These are phyloP conservation scores for Fusarium cicatricum DNA, from an alignment of 2,329 filamentous ascomycete genomes.

Conservation along the genomic window DNA sequence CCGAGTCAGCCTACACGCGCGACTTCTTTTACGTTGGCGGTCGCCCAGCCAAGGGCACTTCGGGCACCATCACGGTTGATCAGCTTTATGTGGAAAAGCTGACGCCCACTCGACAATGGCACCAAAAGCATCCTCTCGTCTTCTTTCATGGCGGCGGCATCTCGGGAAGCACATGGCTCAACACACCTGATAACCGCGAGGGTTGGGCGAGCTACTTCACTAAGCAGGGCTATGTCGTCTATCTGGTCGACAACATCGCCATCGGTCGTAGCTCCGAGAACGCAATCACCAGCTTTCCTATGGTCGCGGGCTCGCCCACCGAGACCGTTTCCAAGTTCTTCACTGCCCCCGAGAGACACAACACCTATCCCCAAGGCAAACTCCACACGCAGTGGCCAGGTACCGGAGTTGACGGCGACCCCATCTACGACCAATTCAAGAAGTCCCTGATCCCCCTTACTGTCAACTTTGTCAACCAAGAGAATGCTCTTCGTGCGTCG, in stretches of 20 bases:
- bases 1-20: constrained; percentile 20
- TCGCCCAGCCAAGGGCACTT: constrained; percentile 1
- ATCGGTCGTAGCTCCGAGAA: constrained; percentile 21
- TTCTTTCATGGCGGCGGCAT: constrained; percentile 34
- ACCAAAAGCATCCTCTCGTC: constrained; percentile 24
- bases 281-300: constrained; percentile 3
- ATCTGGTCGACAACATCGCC: constrained; percentile 21
- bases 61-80: constrained; percentile 27
- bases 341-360: constrained; percentile 18
- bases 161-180: constrained; percentile 31
- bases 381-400: constrained; percentile 33
- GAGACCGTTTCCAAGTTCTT: constrained; percentile 27
- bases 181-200: constrained; percentile 23
- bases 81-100: constrained; percentile 34
- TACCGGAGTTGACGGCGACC: constrained; percentile 18
- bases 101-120: background rate
- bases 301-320: constrained; percentile 14
- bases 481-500: constrained; percentile 22
- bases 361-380: constrained; percentile 24
- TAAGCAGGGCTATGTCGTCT: constrained; percentile 21
- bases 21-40: constrained; percentile 34
- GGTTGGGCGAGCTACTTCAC: constrained; percentile 34
- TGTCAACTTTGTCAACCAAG: constrained; percentile 20
- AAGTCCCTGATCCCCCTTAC: constrained; percentile 31
- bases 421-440: constrained; percentile 25